phyloP scores from a whole-genome alignment of 441 rosid species.

The Jatropha multifida region DNA sequence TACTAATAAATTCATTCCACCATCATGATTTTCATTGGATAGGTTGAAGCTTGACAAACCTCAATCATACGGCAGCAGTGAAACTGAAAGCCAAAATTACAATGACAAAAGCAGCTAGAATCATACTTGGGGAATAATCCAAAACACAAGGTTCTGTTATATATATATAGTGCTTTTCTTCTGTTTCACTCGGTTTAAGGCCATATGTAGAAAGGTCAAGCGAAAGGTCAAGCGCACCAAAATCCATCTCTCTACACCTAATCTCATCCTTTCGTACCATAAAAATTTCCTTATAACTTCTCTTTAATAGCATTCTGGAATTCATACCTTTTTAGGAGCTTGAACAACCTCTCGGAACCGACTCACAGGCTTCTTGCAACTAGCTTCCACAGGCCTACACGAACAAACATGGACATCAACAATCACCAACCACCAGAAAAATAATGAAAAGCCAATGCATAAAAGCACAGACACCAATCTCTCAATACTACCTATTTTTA shows the following conservation, averaged over 20 bases:
- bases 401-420: slow-evolving; percentile 12
- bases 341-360: slow-evolving; percentile 72
- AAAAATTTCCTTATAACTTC: too few relatives aligned
- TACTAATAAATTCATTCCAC: not conserved
- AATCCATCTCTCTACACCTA: not conserved
- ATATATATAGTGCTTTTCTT: not conserved
- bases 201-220: not conserved
- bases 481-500: slow-evolving; percentile 41
- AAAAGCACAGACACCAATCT: not conserved
- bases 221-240: not conserved
- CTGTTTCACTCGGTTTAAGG: not conserved
- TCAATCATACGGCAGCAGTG: not conserved
- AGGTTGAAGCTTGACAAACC: not conserved
- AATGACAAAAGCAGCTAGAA: not conserved
- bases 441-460: not conserved
- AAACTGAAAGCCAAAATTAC: not conserved
- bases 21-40: not conserved
- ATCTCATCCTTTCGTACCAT: not conserved
- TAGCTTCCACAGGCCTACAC: slow-evolving; percentile 65
- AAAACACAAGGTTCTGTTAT: not conserved
- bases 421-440: slow-evolving; percentile 17
- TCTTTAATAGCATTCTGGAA: not conserved
- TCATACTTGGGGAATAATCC: not conserved
- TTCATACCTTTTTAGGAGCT: slow-evolving; percentile 67
- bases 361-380: slow-evolving; percentile 71